phyloP scores from a whole-genome alignment of 1,284 basidiomycete species.

The Boletellus sp. region DNA sequence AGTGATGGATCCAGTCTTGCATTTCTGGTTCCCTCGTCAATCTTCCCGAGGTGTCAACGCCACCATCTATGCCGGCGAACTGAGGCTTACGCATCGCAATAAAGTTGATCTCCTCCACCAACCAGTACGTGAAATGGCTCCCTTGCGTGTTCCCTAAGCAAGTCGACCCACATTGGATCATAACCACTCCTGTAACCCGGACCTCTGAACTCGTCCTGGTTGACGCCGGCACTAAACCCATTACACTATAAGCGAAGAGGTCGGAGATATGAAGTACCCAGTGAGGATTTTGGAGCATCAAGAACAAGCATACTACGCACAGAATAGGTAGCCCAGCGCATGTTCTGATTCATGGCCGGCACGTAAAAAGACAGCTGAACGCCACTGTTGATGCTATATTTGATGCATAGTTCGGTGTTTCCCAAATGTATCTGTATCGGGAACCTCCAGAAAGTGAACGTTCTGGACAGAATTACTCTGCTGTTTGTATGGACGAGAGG shows the following conservation, averaged over 20 bases:
- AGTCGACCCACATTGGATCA: conserved; percentile 91
- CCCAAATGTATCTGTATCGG: conserved; percentile 80
- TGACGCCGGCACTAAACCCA: conserved; percentile 77
- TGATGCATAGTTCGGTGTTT: conserved; percentile 71
- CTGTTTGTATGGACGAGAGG: background rate
- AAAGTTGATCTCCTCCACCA: conserved; percentile 84
- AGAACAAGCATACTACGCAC: conserved; percentile 49
- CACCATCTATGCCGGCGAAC: background rate
- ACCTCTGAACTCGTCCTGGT: conserved; percentile 74
- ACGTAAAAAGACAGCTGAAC: conserved; percentile 81
- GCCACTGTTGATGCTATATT: conserved; percentile 78
- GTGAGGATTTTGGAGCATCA: background rate
- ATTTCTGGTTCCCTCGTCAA: conserved; percentile 72
- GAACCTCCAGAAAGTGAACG: conserved; percentile 94
- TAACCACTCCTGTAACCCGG: conserved; percentile 75
- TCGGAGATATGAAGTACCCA: background rate
- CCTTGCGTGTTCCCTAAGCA: conserved; percentile 76
- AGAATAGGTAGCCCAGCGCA: conserved; percentile 88
- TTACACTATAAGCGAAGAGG: conserved; percentile 57
- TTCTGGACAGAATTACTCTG: conserved; percentile 39
- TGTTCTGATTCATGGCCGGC: conserved; percentile 79
- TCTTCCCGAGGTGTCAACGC: conserved; percentile 32
- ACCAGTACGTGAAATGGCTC: conserved; percentile 83
- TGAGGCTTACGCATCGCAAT: conserved; percentile 62
- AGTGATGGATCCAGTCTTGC: conserved; percentile 77